Base-by-base conservation (phyloP, 345 rosid genomes). In the Linum trigynum region DNA sequence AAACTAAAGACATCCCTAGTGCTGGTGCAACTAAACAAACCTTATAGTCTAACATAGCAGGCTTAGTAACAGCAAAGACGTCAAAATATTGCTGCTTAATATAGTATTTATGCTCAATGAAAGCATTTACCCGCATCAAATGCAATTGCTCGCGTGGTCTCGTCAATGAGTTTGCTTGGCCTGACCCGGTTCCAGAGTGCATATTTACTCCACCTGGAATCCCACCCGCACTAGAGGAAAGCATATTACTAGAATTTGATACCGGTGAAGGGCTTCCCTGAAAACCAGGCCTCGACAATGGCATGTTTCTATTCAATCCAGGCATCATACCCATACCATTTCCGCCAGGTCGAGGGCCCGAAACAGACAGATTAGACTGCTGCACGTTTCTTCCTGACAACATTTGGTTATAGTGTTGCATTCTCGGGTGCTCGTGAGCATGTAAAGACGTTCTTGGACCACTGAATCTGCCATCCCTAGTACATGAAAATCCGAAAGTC, bases 71-170 rank as follows among this genome's bases (percentile, higher is more conserved):
- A 39, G 45, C n/a, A 53, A 40, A 41, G 53, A 35, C 15, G 17
- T 62, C 50, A 41, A 48, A 37, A 39, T 23, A 42, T 23, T 58
- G 7, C 50, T 32, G 42, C n/a, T 14, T 15, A 39, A 38, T 42
- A 65, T 4, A 1, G 11, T 41, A 16, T 43, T n/a, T 61, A 75
- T 37, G 65, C 48, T 57, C 57, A 39, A 65, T 61, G 57, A 14
- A 62, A 61, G 23, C 61, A 81, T 84, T 76, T 75, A 91, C 99
- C 81, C 87, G 84, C 80, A 80, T 81, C 78, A 83, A 69, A 67
- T 85, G 95, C 84, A 86, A 59, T 65, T 81, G 56, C 61, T 91
- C 98, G 45, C 84, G 94, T 62, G 98, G 79, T 76, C 97, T 89
- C 82, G 79, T 38, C 83, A 84, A 79, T 14, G 96, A 72, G 72